These are phyloP conservation scores for Dendrocalamus sinicus DNA, from an alignment of 176 grass and related monocot species.

Conservation along the genomic window DNA sequence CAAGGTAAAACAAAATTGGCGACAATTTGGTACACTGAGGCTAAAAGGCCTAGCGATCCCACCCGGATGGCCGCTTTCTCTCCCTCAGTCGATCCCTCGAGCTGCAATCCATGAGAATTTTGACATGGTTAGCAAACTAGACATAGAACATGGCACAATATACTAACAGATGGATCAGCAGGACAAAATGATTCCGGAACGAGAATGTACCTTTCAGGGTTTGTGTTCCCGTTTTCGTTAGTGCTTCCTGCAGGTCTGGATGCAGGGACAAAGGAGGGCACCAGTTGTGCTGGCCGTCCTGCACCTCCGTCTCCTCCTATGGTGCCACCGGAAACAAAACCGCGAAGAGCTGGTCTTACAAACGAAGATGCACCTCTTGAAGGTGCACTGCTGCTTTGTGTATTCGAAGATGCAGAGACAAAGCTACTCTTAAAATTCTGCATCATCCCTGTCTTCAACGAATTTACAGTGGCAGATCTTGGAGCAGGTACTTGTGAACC, in stretches of 20 bases:
- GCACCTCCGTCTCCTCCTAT: conserved; percentile 67
- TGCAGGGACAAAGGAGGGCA: conserved; percentile 46
- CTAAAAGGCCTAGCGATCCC: conserved; percentile 70
- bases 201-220: conserved; percentile 64
- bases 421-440: conserved; percentile 90
- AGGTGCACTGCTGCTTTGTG: conserved; percentile 42
- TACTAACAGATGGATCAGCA: neutral
- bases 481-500: conserved; percentile 59
- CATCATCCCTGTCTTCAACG: conserved; percentile 79
- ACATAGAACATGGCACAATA: conserved; percentile 9
- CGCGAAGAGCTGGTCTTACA: conserved; percentile 65
- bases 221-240: conserved; percentile 56
- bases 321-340: conserved; percentile 90
- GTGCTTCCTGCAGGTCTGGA: conserved; percentile 48
- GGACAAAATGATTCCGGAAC: neutral
- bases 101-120: conserved; percentile 62
- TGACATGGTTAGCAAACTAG: conserved; percentile 12
- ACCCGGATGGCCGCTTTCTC: conserved; percentile 84
- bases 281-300: conserved; percentile 24
- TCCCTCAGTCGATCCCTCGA: conserved; percentile 70
- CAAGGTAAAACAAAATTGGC: conserved; percentile 4
- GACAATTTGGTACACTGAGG: conserved; percentile 6
- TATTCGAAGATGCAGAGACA: conserved; percentile 71
- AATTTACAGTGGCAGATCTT: conserved; percentile 70
- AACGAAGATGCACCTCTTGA: conserved; percentile 31